phyloP scores from a whole-genome alignment of 805 yeast genomes.

The Cyberlindnera xylosilytica region DNA sequence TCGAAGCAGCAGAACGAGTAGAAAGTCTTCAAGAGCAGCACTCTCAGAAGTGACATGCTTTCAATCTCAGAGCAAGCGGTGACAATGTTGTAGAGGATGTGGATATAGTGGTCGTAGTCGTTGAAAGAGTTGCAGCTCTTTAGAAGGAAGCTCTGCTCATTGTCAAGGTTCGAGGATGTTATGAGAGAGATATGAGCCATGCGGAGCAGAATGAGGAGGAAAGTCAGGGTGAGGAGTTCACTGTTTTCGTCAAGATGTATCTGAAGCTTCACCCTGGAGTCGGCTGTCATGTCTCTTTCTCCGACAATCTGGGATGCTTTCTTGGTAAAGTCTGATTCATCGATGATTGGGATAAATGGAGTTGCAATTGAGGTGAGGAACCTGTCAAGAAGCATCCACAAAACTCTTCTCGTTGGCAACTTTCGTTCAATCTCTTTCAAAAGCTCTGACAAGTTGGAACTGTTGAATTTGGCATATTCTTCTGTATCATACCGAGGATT shows the following conservation, averaged over 20 bases:
- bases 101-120: slow-evolving; percentile 22
- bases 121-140: slow-evolving; percentile 11
- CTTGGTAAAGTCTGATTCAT: slow-evolving; percentile 45
- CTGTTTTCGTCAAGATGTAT: not conserved
- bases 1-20: slow-evolving; percentile 11
- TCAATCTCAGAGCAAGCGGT: slow-evolving; percentile 4
- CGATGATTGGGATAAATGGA: slow-evolving; percentile 61
- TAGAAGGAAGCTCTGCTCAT: slow-evolving; percentile 10
- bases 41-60: slow-evolving; percentile 11
- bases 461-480: slow-evolving; percentile 17
- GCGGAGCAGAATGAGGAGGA: slow-evolving; percentile 14
- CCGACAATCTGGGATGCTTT: slow-evolving; percentile 45
- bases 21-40: slow-evolving; percentile 12
- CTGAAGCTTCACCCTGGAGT: slow-evolving; percentile 23
- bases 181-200: slow-evolving; percentile 18
- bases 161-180: slow-evolving; percentile 15
- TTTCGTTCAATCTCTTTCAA: slow-evolving; percentile 32
- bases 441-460: slow-evolving; percentile 15
- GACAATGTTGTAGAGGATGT: slow-evolving; percentile 14
- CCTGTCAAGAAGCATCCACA: slow-evolving; percentile 55
- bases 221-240: not conserved
- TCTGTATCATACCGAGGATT: slow-evolving; percentile 20
- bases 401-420: slow-evolving; percentile 50
- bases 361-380: slow-evolving; percentile 41
- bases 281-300: slow-evolving; percentile 24